Evolutionary conservation across 208 protist genomes (phyloP), one percentile per base, ranked within the genome.

Genomic region (Leishmania mexicana): DNA sequence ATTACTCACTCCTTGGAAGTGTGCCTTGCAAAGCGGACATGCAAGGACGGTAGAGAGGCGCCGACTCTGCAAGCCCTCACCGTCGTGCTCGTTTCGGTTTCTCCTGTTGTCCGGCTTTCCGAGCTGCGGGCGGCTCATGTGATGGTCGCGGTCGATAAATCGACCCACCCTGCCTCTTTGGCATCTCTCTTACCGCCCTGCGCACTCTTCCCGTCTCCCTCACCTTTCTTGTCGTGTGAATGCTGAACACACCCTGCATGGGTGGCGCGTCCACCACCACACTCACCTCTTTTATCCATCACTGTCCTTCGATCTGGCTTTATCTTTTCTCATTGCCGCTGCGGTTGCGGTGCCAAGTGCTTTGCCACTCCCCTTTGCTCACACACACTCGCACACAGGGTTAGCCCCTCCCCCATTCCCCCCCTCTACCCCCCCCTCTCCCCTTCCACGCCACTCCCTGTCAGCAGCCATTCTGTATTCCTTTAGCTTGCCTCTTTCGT

Each of bases 201-300:
- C 68, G 54, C 54, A 75, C 49, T 47, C 31, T 62, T 45, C 35
- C 51, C 24, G 68, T 74, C n/a, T 81, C 51, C 76, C 68, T 70
- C 49, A 78, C 79, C 42, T 53, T 7, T 38, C 42, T 80, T 42
- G 28, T 45, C 15, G 45, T 28, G 24, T 13, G 62, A 57, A 77
- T 53, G 28, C 70, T 53, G 38, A 47, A 54, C 45, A 53, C 45
- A 45, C 45, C 45, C 11, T 53, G 70, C 24, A 74, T 74, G 40
- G 70, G 38, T n/a, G 67, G 67, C 0, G 67, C 21, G 17, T 73
- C 42, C 24, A 47, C 24, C 42, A 73, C 35, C 28, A 21, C 6
- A 45, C 42, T 28, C 28, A 74, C 28, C 28, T 51, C 24, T 53
- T 51, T 17, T 19, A 5, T 74, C n/a, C 45, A 47, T 51, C 42